Conservation (phyloP, 2,329 filamentous ascomycete species). For the Cladosporium sp. region DNA sequence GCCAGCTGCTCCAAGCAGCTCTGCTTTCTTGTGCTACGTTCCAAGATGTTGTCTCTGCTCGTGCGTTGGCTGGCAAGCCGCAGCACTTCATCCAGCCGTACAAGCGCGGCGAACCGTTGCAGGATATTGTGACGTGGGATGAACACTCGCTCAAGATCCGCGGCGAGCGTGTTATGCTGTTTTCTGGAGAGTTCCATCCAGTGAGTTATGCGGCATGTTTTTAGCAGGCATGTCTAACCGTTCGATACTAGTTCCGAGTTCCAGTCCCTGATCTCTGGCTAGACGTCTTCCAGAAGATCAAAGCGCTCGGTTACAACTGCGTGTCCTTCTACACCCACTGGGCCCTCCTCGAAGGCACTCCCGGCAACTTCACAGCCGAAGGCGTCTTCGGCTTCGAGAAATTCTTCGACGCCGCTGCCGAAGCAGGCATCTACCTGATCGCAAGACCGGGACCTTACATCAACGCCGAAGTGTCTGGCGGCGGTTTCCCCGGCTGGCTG, state of each 20-base stretch:
- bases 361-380: conserved; percentile 63
- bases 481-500: conserved; percentile 78
- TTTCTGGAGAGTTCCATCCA: conserved; percentile 70
- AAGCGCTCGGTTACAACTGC: conserved; percentile 72
- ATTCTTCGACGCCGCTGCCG: conserved; percentile 70
- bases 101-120: conserved; percentile 46
- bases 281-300: conserved; percentile 79
- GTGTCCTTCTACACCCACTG: conserved; percentile 78
- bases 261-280: conserved; percentile 61
- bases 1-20: conserved; percentile 22
- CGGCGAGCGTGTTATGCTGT: conserved; percentile 67
- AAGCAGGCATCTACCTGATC: conserved; percentile 73
- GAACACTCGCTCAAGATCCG: conserved; percentile 63
- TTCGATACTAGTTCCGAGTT: conserved; percentile 48
- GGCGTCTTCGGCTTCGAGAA: conserved; percentile 69
- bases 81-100: conserved; percentile 47
- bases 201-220: background rate
- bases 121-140: conserved; percentile 66
- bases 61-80: conserved; percentile 47
- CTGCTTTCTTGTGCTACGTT: conserved; percentile 21
- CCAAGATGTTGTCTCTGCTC: conserved; percentile 31
- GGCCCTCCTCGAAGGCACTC: conserved; percentile 71
- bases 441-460: conserved; percentile 54
- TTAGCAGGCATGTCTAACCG: background rate
- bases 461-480: conserved; percentile 72